These are phyloP conservation scores for Russula sp. DNA, from an alignment of 768 basidiomycete species.

Conservation along the genomic window DNA sequence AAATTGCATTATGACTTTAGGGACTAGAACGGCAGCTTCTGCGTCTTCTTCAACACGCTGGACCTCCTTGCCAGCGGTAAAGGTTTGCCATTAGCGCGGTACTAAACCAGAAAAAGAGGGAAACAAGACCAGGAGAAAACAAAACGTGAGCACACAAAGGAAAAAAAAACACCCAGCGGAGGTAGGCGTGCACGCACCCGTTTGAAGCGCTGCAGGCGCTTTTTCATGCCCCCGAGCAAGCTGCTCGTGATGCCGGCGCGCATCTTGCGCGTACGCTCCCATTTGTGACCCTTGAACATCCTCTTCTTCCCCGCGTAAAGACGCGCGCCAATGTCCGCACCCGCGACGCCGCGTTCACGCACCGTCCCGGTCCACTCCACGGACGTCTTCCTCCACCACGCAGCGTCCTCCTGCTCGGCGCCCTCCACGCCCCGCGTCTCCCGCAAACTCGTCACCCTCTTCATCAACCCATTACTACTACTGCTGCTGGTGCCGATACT, in stretches of 20 bases:
- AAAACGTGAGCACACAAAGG: background rate
- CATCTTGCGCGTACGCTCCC: conserved; percentile 57
- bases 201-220: conserved; percentile 61
- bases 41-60: conserved; percentile 21
- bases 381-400: conserved; percentile 23
- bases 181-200: conserved; percentile 34
- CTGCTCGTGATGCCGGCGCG: conserved; percentile 44
- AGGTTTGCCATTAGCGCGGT: conserved; percentile 20
- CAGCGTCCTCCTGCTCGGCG: background rate
- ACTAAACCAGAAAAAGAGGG: conserved; percentile 6
- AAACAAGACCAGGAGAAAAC: background rate
- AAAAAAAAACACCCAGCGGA: too few species aligned
- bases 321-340: conserved; percentile 48
- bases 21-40: conserved; percentile 23
- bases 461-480: background rate
- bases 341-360: conserved; percentile 36
- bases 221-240: conserved; percentile 64
- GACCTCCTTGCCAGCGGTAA: conserved; percentile 18
- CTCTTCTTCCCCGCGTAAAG: conserved; percentile 71
- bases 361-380: conserved; percentile 30
- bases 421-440: background rate
- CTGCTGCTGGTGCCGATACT: too few species aligned
- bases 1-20: background rate
- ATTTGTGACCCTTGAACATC: conserved; percentile 94
- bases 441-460: background rate